A percentile compares a stretch with the other conserved stretches of the same genome.
Evolutionary conservation across 208 protist species (phyloP).

Genomic region (Acanthamoeba divionensis): DNA sequence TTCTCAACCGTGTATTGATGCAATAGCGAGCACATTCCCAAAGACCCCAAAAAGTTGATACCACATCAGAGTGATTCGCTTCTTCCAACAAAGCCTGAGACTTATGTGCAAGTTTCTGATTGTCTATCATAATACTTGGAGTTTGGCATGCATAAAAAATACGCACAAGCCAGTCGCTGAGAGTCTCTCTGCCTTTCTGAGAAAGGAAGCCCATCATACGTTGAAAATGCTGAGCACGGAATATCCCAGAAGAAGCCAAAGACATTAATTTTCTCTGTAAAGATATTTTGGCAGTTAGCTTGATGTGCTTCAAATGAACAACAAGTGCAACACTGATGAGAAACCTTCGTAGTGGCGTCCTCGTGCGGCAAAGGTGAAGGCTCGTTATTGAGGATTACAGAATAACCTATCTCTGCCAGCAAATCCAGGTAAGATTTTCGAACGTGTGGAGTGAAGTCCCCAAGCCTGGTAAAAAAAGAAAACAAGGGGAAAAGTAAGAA

Average conservation of each 20-base stretch:
- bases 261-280: not conserved
- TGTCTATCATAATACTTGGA: not conserved
- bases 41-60: constrained; percentile 60
- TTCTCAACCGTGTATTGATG: constrained; percentile 56
- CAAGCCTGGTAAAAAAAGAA: constrained; percentile 5
- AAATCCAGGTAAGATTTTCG: constrained; percentile 27
- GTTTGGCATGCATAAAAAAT: constrained; percentile 51
- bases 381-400: constrained; percentile 26
- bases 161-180: not conserved
- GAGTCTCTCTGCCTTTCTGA: not conserved
- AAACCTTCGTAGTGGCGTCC: not conserved
- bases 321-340: no score
- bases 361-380: not conserved
- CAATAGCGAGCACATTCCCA: constrained; percentile 65
- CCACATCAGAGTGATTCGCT: constrained; percentile 18
- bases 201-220: constrained; percentile 18
- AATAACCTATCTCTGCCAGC: not conserved
- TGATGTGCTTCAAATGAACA: no score
- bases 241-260: not conserved
- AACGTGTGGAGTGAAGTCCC: constrained; percentile 38
- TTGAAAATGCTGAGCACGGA: constrained; percentile 27
- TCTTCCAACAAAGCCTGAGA: not conserved
- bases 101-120: not conserved
- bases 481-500: not conserved
- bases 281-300: not conserved